Evolutionary conservation across 352 stramenopile genomes (phyloP).

Genomic region (Elongisporangium senticosum): DNA sequence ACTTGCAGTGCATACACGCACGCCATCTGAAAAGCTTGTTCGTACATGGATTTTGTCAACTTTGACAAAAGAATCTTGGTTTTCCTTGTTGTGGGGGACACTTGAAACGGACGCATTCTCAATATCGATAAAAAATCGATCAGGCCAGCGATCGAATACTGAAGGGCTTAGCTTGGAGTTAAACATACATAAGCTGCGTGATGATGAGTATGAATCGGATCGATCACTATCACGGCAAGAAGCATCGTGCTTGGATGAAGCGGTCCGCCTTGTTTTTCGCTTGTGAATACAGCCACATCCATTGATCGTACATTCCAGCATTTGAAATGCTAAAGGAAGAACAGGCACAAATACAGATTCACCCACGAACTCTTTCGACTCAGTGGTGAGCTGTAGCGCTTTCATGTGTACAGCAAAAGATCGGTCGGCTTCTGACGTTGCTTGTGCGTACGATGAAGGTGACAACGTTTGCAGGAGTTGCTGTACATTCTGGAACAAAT

Average conservation of each 20-base stretch:
- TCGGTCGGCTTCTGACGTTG: constrained; percentile 5
- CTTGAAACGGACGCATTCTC: constrained; percentile 17
- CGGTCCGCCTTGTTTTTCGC: not conserved
- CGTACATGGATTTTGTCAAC: constrained; percentile 31
- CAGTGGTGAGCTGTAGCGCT: constrained; percentile 44
- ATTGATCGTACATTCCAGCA: constrained; percentile 63
- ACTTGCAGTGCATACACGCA: constrained; percentile 29
- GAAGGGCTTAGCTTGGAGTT: not conserved
- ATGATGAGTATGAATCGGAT: not conserved
- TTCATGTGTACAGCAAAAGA: constrained; percentile 26
- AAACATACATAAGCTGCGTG: not conserved
- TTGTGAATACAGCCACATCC: constrained; percentile 40
- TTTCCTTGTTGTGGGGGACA: constrained; percentile 2
- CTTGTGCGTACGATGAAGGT: not conserved
- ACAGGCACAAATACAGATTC: constrained; percentile 60
- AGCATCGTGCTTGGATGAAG: not conserved
- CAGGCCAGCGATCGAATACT: constrained; percentile 15
- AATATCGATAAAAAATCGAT: constrained; percentile 42
- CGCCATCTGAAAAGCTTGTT: constrained; percentile 49
- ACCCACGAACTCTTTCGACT: constrained; percentile 57
- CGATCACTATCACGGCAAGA: not conserved
- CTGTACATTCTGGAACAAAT: constrained; percentile 26
- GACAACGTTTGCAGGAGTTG: constrained; percentile 13
- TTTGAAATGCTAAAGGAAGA: constrained; percentile 59
- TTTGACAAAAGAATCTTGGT: constrained; percentile 23